A percentile compares a stretch with the other conserved stretches of the same genome.
Evolutionary conservation across 1,139 yeast species (phyloP).

Genomic region (Taiozyma sp.): DNA sequence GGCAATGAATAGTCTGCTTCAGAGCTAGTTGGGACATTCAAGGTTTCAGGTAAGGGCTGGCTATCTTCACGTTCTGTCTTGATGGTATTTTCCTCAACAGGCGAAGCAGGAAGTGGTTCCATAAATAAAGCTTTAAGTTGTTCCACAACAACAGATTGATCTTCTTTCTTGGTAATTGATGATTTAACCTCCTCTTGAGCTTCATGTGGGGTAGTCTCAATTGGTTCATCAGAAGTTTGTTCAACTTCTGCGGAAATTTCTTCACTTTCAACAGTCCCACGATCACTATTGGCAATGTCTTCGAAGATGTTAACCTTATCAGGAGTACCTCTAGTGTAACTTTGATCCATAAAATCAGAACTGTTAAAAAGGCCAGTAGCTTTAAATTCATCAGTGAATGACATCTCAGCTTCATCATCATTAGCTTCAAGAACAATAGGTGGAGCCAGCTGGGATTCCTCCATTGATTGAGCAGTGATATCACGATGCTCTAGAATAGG

Average conservation of each 20-base stretch:
- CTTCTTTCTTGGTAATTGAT: neutral
- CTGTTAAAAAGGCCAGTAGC: conserved; percentile 14
- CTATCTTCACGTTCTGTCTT: neutral
- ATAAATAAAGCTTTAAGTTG: neutral
- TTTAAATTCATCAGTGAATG: conserved; percentile 19
- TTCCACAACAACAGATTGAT: neutral
- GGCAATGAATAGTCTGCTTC: neutral
- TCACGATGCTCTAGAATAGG: neutral
- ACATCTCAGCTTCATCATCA: conserved; percentile 5
- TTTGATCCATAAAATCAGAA: conserved; percentile 6
- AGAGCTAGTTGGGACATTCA: neutral
- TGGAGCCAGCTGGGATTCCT: conserved; percentile 3
- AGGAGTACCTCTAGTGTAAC: conserved; percentile 2
- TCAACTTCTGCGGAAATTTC: neutral
- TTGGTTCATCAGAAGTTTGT: neutral
- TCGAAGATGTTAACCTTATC: neutral
- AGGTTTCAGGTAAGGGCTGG: neutral
- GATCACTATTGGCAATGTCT: neutral
- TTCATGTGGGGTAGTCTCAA: neutral
- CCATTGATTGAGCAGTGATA: neutral
- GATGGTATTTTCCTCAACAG: neutral
- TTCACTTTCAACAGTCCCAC: neutral
- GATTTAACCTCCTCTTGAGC: neutral
- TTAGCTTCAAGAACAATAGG: conserved; percentile 6
- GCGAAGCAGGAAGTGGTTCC: neutral